phyloP scores from a whole-genome alignment of 495 filamentous ascomycete genomes.

The Monascus purpureus region DNA sequence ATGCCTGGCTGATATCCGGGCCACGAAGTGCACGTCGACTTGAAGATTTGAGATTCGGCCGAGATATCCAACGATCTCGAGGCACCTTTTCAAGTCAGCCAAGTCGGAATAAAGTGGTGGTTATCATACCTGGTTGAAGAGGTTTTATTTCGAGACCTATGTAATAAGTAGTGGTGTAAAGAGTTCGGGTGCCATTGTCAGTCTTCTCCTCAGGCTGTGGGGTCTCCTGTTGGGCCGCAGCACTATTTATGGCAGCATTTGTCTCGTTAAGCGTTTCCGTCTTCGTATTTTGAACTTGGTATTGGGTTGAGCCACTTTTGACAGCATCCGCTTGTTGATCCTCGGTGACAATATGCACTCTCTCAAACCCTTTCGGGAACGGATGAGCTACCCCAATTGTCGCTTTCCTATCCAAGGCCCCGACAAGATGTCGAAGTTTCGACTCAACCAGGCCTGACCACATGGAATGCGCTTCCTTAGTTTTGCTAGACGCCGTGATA shows the following conservation, averaged over 20 bases:
- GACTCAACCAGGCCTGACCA: conserved; percentile 94
- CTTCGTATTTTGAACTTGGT: conserved; percentile 45
- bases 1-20: conserved; percentile 47
- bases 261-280: conserved; percentile 45
- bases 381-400: conserved; percentile 75
- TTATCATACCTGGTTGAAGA: conserved; percentile 18
- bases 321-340: conserved; percentile 59
- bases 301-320: conserved; percentile 55
- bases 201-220: conserved; percentile 25
- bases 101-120: conserved; percentile 5
- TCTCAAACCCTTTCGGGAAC: conserved; percentile 84
- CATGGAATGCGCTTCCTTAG: conserved; percentile 66
- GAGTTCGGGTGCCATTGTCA: conserved; percentile 26
- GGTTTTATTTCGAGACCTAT: conserved; percentile 58
- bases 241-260: conserved; percentile 39
- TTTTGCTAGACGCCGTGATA: conserved; percentile 72
- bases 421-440: conserved; percentile 71
- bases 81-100: conserved; percentile 26
- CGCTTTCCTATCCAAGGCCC: conserved; percentile 56
- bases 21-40: conserved; percentile 51
- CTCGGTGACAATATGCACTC: conserved; percentile 56
- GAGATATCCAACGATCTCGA: conserved; percentile 49
- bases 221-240: conserved; percentile 32
- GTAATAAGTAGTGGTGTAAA: conserved; percentile 81
- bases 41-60: conserved; percentile 60